Evolutionary conservation across 257 asterid genomes (phyloP).

Genomic region (Osmanthus fragrans): DNA sequence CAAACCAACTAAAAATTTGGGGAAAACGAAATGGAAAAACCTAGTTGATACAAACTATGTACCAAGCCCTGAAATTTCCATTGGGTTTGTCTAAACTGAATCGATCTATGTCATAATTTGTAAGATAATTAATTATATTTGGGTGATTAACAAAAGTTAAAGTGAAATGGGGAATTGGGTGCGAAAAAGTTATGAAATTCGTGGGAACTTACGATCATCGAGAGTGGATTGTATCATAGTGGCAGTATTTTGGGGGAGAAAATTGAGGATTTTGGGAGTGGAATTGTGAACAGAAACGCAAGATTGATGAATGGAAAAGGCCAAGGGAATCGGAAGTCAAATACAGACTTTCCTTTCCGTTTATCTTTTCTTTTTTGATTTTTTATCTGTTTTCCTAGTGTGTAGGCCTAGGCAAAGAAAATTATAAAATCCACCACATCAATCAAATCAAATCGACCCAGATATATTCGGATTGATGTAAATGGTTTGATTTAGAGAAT

Average conservation of each 20-base stretch:
- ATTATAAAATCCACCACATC: too few species aligned
- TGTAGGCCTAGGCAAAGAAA: too few species aligned
- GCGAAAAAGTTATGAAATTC: neutral
- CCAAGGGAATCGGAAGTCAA: neutral
- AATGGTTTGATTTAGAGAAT: too few species aligned
- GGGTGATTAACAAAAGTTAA: neutral
- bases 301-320: neutral
- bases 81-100: neutral
- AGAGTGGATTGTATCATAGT: neutral
- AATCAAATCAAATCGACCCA: too few species aligned
- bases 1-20: neutral
- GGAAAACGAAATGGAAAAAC: constrained; percentile 3
- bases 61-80: neutral
- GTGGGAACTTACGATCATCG: neutral
- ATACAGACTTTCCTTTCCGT: neutral
- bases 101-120: neutral
- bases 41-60: constrained; percentile 1
- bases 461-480: too few species aligned
- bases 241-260: neutral
- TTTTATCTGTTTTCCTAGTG: neutral
- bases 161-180: neutral
- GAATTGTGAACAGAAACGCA: neutral
- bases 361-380: neutral
- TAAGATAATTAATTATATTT: neutral
- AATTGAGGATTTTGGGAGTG: neutral